Percentiles rank a stretch among this genome's conserved stretches.
Evolutionary conservation across 345 rosid species (phyloP).

Genomic region (Lepidium sativum): DNA sequence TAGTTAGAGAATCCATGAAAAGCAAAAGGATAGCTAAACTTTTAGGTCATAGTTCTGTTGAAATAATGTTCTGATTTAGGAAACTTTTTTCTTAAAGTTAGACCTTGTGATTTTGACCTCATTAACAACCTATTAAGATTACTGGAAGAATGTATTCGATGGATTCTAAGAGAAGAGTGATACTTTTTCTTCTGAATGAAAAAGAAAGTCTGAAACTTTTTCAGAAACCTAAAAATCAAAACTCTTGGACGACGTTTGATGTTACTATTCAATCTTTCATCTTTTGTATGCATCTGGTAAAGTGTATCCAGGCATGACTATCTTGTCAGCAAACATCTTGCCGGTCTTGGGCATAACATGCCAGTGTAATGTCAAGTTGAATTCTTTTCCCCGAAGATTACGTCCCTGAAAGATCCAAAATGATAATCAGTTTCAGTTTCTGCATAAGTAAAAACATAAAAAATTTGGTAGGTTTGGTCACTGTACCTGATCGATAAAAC

Average conservation of each 20-base stretch:
- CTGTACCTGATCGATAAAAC: conserved; percentile 84
- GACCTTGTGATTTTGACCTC: not conserved
- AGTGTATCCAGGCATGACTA: conserved; percentile 65
- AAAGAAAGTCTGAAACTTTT: not conserved
- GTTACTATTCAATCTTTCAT: conserved; percentile 8
- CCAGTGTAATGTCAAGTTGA: conserved; percentile 91
- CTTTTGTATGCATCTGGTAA: conserved; percentile 71
- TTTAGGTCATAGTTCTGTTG: conserved; percentile 40
- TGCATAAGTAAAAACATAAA: not conserved
- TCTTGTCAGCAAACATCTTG: conserved; percentile 74
- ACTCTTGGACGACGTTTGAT: not conserved
- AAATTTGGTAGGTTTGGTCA: not conserved
- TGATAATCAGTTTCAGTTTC: not conserved
- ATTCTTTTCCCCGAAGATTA: conserved; percentile 69
- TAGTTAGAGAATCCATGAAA: conserved; percentile 40
- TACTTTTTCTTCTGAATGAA: not conserved
- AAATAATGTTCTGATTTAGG: conserved; percentile 5
- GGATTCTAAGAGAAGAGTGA: not conserved
- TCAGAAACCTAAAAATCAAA: conserved; percentile 11
- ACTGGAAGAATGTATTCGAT: not conserved
- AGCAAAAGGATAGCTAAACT: conserved; percentile 28
- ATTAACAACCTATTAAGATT: not conserved
- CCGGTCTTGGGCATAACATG: conserved; percentile 97
- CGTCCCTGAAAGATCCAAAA: conserved; percentile 46
- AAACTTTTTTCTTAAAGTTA: too few relatives aligned